Conservation (phyloP, 2,329 filamentous ascomycete genomes). For the Curvularia eragrostidis region DNA sequence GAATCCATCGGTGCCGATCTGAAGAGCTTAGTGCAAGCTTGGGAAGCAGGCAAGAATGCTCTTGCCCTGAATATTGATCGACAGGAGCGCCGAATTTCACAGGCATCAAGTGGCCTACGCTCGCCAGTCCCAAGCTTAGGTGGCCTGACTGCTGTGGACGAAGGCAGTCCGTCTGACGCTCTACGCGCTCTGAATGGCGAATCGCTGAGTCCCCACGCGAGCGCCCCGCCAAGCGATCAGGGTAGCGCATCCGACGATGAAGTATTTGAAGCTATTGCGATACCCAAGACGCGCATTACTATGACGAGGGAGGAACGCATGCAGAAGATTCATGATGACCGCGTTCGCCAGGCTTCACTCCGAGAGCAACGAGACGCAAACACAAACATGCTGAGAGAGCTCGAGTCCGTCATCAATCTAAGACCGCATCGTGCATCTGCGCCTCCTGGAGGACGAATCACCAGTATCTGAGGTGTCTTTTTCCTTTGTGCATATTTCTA, state of each 20-base stretch:
- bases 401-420: constrained; percentile 80
- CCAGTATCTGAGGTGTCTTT: constrained; percentile 40
- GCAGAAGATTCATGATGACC: constrained; percentile 84
- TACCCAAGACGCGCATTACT: constrained; percentile 69
- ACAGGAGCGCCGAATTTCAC: constrained; percentile 68
- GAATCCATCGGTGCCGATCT: constrained; percentile 92
- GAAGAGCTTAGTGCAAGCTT: constrained; percentile 61
- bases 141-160: constrained; percentile 63
- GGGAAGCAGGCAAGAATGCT: constrained; percentile 74
- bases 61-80: constrained; percentile 82
- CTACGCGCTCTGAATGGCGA: constrained; percentile 81
- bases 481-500: constrained; percentile 14
- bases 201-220: constrained; percentile 54
- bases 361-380: constrained; percentile 81
- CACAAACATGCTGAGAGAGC: constrained; percentile 87
- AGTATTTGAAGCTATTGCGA: constrained; percentile 89
- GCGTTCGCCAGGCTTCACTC: constrained; percentile 73
- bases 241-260: constrained; percentile 70
- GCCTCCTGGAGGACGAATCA: constrained; percentile 36
- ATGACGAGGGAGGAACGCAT: constrained; percentile 88
- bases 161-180: constrained; percentile 69
- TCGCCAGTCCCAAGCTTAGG: constrained; percentile 65
- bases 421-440: constrained; percentile 36
- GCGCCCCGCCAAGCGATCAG: constrained; percentile 53
- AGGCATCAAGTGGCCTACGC: constrained; percentile 57